Conservation (phyloP, 2,329 filamentous ascomycete species). For the Tolypocladium capitatum region DNA sequence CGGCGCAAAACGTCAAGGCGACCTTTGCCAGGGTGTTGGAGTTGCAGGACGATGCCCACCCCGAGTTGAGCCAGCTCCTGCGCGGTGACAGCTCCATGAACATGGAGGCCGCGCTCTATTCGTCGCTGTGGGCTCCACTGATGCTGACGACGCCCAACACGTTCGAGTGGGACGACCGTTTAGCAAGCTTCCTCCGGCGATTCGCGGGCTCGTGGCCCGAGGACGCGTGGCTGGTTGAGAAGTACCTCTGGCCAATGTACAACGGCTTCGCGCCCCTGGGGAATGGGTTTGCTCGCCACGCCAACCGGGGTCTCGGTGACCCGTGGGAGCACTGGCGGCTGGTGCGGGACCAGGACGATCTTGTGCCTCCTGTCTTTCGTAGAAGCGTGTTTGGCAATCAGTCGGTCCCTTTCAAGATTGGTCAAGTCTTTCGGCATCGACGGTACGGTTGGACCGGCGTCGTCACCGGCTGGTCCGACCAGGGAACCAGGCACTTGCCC, state of each 20-base stretch:
- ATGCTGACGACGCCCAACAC: slow-evolving; percentile 36
- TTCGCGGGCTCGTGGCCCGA: slow-evolving; percentile 32
- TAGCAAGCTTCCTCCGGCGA: slow-evolving; percentile 49
- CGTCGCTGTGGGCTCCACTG: slow-evolving; percentile 57
- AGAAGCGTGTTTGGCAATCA: slow-evolving; percentile 12
- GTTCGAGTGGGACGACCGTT: slow-evolving; percentile 43
- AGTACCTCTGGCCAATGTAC: slow-evolving; percentile 50
- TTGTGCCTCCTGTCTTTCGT: slow-evolving; percentile 21
- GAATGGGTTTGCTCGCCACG: slow-evolving; percentile 13
- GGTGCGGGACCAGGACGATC: slow-evolving; percentile 31
- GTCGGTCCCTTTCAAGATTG: slow-evolving; percentile 46
- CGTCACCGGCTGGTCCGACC: slow-evolving; percentile 75
- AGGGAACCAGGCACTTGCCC: slow-evolving; percentile 17
- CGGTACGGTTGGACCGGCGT: slow-evolving; percentile 69
- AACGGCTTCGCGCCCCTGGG: slow-evolving; percentile 24
- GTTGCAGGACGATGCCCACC: slow-evolving; percentile 13
- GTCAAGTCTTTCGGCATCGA: slow-evolving; percentile 72
- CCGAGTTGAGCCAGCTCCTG: slow-evolving; percentile 20
- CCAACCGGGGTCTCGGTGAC: slow-evolving; percentile 13
- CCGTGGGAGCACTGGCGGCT: slow-evolving; percentile 16
- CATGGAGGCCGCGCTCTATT: slow-evolving; percentile 50
- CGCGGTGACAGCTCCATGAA: slow-evolving; percentile 26
- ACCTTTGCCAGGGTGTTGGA: slow-evolving; percentile 33
- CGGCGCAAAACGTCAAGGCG: slow-evolving; percentile 63
- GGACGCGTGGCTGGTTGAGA: slow-evolving; percentile 58